These are phyloP conservation scores for Erythrophleum fordii DNA, from an alignment of 306 rosid genomes.

Conservation along the genomic window DNA sequence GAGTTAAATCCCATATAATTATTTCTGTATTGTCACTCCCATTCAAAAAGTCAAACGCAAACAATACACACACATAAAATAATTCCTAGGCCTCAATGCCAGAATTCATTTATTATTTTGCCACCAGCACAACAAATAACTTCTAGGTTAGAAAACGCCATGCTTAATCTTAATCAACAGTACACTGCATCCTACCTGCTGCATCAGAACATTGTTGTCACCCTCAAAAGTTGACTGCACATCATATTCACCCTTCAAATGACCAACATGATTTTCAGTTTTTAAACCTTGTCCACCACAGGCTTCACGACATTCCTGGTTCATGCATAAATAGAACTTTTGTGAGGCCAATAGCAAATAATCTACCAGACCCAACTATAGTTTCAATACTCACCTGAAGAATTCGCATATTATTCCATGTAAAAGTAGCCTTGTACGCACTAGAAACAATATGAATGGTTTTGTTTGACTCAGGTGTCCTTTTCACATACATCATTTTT, in stretches of 20 bases:
- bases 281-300: constrained; percentile 93
- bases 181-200: constrained; percentile 67
- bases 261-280: constrained; percentile 89
- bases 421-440: constrained; percentile 80
- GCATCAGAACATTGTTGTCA: constrained; percentile 97
- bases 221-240: constrained; percentile 99
- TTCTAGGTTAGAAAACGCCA: constrained; percentile 6
- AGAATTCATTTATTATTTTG: background rate
- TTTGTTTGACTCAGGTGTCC: constrained; percentile 77
- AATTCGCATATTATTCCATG: constrained; percentile 92
- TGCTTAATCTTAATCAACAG: background rate
- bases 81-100: background rate
- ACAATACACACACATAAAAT: too few species aligned
- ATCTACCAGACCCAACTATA: constrained; percentile 15
- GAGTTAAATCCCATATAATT: too few species aligned
- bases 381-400: constrained; percentile 68
- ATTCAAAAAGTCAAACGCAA: too few species aligned
- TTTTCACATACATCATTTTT: constrained; percentile 68
- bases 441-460: constrained; percentile 84
- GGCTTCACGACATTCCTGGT: constrained; percentile 97
- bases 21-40: too few species aligned
- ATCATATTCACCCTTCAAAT: constrained; percentile 74
- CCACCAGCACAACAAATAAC: background rate
- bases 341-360: constrained; percentile 17
- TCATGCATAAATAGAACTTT: constrained; percentile 30